Conservation (phyloP, 805 yeast genomes). For the Zygotorulaspora florentina region DNA sequence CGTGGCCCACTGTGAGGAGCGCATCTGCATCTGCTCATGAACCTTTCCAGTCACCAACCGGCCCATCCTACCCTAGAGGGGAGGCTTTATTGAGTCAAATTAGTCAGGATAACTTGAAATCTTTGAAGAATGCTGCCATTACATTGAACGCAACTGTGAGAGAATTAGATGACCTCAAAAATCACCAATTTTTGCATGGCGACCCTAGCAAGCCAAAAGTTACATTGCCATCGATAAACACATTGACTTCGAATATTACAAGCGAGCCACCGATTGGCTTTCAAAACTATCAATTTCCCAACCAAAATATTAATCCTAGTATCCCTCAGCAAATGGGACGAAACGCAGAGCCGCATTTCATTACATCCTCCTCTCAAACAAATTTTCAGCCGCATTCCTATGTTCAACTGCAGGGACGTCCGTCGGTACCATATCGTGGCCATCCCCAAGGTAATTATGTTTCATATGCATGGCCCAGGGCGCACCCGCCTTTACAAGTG, state of each 20-base stretch:
- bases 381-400: not conserved
- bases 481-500: not conserved
- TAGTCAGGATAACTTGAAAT: constrained; percentile 7
- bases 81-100: constrained; percentile 7
- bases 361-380: not conserved
- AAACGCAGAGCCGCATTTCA: not conserved
- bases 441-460: not conserved
- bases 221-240: constrained; percentile 13
- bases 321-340: not conserved
- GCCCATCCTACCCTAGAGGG: not conserved
- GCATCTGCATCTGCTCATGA: not conserved
- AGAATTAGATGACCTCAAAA: constrained; percentile 11
- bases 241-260: constrained; percentile 10
- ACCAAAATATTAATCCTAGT: not conserved
- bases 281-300: constrained; percentile 10
- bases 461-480: constrained; percentile 8
- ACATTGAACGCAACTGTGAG: constrained; percentile 6
- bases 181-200: constrained; percentile 3
- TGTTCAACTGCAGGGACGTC: constrained; percentile 2
- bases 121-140: constrained; percentile 7
- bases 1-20: constrained; percentile 15
- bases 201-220: constrained; percentile 6
- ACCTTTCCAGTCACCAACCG: not conserved
- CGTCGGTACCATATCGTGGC: constrained; percentile 1
- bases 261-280: constrained; percentile 3